phyloP scores from a whole-genome alignment of 2,329 filamentous ascomycete species.

The Huntiella omanensis region DNA sequence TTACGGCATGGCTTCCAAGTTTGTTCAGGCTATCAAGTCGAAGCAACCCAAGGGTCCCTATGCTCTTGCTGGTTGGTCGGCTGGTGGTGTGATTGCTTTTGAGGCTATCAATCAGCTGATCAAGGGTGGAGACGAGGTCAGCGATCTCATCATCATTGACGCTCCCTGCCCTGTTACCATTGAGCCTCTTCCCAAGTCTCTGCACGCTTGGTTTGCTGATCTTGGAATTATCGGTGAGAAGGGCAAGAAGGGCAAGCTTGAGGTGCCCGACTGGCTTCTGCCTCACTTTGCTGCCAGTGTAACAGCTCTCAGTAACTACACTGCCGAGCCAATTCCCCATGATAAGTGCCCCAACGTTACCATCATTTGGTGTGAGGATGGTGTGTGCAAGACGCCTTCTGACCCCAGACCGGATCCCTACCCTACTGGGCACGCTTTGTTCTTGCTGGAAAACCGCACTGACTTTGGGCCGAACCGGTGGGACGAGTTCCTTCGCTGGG shows the following conservation, averaged over 20 bases:
- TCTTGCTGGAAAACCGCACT: slow-evolving; percentile 53
- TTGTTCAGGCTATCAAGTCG: slow-evolving; percentile 43
- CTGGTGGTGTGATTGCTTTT: slow-evolving; percentile 54
- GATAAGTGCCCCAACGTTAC: slow-evolving; percentile 41
- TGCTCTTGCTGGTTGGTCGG: slow-evolving; percentile 55
- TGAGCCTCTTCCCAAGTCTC: slow-evolving; percentile 40
- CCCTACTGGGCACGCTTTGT: slow-evolving; percentile 41
- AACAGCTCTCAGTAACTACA: slow-evolving; percentile 48
- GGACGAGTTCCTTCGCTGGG: slow-evolving; percentile 43
- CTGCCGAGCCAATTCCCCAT: slow-evolving; percentile 41
- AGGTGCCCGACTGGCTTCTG: slow-evolving; percentile 52
- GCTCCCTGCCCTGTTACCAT: slow-evolving; percentile 48
- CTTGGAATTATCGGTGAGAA: slow-evolving; percentile 51
- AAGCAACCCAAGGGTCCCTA: slow-evolving; percentile 53
- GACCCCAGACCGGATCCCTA: slow-evolving; percentile 46
- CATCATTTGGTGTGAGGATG: slow-evolving; percentile 54
- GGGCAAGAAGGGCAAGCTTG: slow-evolving; percentile 22
- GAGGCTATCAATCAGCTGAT: slow-evolving; percentile 44
- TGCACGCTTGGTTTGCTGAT: slow-evolving; percentile 54
- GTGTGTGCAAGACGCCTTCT: slow-evolving; percentile 47
- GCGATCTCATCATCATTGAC: slow-evolving; percentile 45
- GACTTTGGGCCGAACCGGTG: slow-evolving; percentile 54
- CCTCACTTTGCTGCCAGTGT: slow-evolving; percentile 56
- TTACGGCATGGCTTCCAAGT: slow-evolving; percentile 34
- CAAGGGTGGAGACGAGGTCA: slow-evolving; percentile 36